Base-by-base conservation (phyloP, 345 rosid genomes). In the Corchorus capsularis region DNA sequence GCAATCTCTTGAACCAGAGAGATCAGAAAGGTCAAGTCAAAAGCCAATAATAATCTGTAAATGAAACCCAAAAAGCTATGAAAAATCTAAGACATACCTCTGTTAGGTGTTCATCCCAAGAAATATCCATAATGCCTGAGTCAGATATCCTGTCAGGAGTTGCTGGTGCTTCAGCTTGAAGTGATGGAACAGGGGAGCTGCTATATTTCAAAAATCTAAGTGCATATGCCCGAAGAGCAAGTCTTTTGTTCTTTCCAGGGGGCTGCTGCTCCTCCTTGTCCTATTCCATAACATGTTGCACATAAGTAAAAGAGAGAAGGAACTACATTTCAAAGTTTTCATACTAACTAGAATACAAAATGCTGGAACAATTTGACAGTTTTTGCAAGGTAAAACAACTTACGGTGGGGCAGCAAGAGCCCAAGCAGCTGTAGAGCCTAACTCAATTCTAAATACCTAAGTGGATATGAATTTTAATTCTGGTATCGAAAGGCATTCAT, bases 181-280 rank as follows among this genome's bases (percentile, higher is more conserved):
- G 79, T 73, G 85, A 69, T 75, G 85, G 87, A 77, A 81, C 78
- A 75, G 83, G 75, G 77, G 86, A 79, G 77, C 80, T 82, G 86
- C 74, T 86, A 81, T 73, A 83, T 78, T 85, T 86, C 88, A 96
- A 89, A 85, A 87, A 96, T 76, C 90, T 90, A 63, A 89, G 79
- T 57, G 99, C 99, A 87, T 94, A 96, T 77, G 79, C 89, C 85
- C 69, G 83, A 86, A 96, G 82, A 16, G 87, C 79, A 78, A 32
- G 77, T 39, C 71, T 82, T 56, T 69, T 22, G 74, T 79, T 79
- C 78, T 81, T 84, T 54, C 87, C 74, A 46, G 81, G 73, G 78
- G 69, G 79, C 67, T 77, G 86, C 62, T 63, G 67, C 73, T 72
- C 76, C 70, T 85, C 84, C 75, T 81, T 85, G 83, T 81, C 93